Conservation (phyloP, 768 basidiomycete species). For the Piloderma croceum region DNA sequence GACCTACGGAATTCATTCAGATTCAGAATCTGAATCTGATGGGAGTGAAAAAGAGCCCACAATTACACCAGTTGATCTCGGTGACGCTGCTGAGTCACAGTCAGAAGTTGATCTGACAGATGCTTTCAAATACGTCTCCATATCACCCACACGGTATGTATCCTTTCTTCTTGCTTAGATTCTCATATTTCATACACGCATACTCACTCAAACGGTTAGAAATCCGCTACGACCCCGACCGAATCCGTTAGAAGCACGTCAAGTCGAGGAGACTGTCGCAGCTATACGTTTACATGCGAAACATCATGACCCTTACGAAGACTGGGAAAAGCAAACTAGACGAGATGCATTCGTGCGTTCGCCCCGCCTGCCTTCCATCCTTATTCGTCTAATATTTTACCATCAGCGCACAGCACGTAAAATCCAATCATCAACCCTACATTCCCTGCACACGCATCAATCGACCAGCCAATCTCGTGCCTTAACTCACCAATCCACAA, state of each 20-base stretch:
- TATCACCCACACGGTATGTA: conserved; percentile 4
- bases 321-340: conserved; percentile 44
- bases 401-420: conserved; percentile 35
- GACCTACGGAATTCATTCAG: conserved; percentile 50
- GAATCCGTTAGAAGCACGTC: conserved; percentile 26
- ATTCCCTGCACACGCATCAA: too few species aligned
- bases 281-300: conserved; percentile 39
- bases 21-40: conserved; percentile 37
- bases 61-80: conserved; percentile 11
- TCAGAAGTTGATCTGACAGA: conserved; percentile 33
- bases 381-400: not conserved
- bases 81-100: conserved; percentile 31
- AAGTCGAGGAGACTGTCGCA: conserved; percentile 41
- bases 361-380: not conserved
- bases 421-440: too few species aligned
- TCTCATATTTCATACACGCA: not conserved
- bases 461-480: too few species aligned
- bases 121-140: too few species aligned
- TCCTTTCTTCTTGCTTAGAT: not conserved
- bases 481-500: too few species aligned
- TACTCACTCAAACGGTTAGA: not conserved
- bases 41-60: too few species aligned
- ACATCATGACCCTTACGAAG: conserved; percentile 44
- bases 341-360: conserved; percentile 41
- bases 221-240: too few species aligned